Evolutionary conservation across 2,329 filamentous ascomycete species (phyloP).

Genomic region (Neonectria sp.): DNA sequence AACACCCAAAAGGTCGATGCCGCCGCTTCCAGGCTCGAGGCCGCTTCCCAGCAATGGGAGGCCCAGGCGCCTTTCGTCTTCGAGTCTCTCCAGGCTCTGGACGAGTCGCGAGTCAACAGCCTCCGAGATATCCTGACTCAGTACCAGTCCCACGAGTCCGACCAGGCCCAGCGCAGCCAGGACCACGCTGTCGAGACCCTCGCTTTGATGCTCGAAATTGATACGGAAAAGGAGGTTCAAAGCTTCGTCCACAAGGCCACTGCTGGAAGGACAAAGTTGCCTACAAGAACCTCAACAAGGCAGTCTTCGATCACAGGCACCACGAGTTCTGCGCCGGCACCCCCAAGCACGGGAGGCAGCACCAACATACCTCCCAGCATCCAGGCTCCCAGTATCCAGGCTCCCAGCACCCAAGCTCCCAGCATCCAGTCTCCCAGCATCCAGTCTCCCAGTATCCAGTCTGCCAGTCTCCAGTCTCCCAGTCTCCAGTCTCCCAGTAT

Average conservation of each 20-base stretch:
- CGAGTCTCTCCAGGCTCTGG: conserved; percentile 90
- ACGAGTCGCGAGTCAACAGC: conserved; percentile 91
- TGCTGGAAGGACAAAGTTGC: conserved; percentile 56
- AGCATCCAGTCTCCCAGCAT: conserved; percentile 26
- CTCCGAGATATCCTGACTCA: conserved; percentile 93
- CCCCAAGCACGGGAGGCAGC: conserved; percentile 47
- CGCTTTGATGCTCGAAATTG: conserved; percentile 86
- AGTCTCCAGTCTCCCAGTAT: conserved; percentile 26
- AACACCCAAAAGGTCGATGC: conserved; percentile 84
- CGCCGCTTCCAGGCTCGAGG: conserved; percentile 81
- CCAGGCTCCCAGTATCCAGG: conserved; percentile 29
- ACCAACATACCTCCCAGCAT: conserved; percentile 31
- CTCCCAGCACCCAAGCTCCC: conserved; percentile 28
- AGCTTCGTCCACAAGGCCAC: conserved; percentile 70
- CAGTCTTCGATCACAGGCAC: conserved; percentile 57
- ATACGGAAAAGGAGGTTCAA: conserved; percentile 89
- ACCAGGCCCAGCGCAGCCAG: conserved; percentile 84
- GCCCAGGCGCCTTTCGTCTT: conserved; percentile 96
- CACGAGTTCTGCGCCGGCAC: conserved; percentile 42
- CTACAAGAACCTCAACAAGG: conserved; percentile 58
- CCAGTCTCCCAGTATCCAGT: not conserved
- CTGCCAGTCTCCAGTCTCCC: not conserved
- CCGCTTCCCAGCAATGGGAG: conserved; percentile 89
- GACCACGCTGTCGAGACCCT: conserved; percentile 84
- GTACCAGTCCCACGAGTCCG: conserved; percentile 92